These are phyloP conservation scores for Cucumis sativus DNA, from an alignment of 306 rosid genomes.

Conservation along the genomic window DNA sequence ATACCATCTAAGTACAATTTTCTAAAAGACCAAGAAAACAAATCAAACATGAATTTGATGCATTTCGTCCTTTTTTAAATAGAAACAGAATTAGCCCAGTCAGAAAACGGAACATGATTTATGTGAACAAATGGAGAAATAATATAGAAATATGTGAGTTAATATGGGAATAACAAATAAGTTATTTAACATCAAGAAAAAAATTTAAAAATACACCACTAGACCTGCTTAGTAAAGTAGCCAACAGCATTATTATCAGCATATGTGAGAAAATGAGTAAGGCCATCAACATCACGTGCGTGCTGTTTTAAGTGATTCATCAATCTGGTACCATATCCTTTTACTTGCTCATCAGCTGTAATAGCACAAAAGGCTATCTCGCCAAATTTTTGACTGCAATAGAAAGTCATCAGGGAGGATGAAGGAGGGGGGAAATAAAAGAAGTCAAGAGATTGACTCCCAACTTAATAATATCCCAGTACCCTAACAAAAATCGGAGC, in stretches of 20 bases:
- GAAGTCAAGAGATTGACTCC: not conserved
- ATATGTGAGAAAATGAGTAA: constrained; percentile 93
- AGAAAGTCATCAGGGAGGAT: constrained; percentile 11
- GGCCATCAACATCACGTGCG: constrained; percentile 87
- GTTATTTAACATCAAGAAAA: not conserved
- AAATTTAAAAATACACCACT: constrained; percentile 8
- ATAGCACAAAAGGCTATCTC: constrained; percentile 97
- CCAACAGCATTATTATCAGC: constrained; percentile 99
- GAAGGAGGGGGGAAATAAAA: not conserved
- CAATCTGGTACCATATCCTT: constrained; percentile 92
- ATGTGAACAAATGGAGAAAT: not conserved
- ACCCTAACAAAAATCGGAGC: not conserved
- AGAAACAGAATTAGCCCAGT: not conserved
- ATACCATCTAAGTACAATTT: not conserved
- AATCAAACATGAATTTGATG: not conserved
- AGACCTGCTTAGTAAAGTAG: constrained; percentile 93
- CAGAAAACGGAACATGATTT: not conserved
- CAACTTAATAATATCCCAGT: not conserved
- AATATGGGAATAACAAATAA: not conserved
- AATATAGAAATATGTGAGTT: not conserved
- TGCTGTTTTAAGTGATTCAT: constrained; percentile 93
- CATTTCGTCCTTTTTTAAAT: not conserved
- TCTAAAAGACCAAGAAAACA: not conserved
- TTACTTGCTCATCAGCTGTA: constrained; percentile 94
- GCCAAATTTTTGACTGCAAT: constrained; percentile 72